Base-by-base conservation (phyloP, 495 filamentous ascomycete genomes). In the Annulohypoxylon moriforme region DNA sequence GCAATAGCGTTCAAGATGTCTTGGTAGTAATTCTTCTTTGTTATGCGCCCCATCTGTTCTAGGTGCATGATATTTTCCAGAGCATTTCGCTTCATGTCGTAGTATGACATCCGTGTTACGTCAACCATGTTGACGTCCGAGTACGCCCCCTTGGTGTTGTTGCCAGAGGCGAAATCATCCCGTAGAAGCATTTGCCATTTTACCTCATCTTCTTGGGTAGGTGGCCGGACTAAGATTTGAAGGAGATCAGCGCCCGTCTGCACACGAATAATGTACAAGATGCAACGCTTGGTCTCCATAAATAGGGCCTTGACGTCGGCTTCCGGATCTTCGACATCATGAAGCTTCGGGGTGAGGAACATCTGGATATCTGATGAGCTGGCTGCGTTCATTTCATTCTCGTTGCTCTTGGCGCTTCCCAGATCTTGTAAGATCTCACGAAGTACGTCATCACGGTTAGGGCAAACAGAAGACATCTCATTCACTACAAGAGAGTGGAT, bases 261-360 rank as follows among this genome's bases (percentile, higher is more conserved):
- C 16, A 99, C 92, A 47, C 96, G 90, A 74, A 99, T 98, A 77
- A 99, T 97, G 80, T 98, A 99, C 61, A 99, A 85, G 62, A 99
- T 91, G 78, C 96, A 97, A 65, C 96, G 88, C 79, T 99, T 99
- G 2, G 96, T 98, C 81, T 98, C 96, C 89, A 97, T 97, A 76
- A 98, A 96, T 9, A 99, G 82, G 3, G 94, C 87, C 77, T 97
- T 97, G 46, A 96, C 82, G 50, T 96, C 92, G 3, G 92, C 94
- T 72, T 98, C 94, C 9, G 96, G 95, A 76, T 98, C 96, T 82
- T 97, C 93, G 65, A 92, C 81, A 68, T 97, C 92, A 76, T 96
- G 93, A 57, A 97, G 86, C 78, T 95, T 97, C 13, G 95, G 93
- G 57, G 94, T 95, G 34, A 99, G 84, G 52, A 93, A 96, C 76